A percentile compares a stretch with the other conserved stretches of the same genome.
These are phyloP conservation scores for Talaromyces borbonicus DNA, from an alignment of 495 filamentous ascomycete genomes.

Conservation along the genomic window DNA sequence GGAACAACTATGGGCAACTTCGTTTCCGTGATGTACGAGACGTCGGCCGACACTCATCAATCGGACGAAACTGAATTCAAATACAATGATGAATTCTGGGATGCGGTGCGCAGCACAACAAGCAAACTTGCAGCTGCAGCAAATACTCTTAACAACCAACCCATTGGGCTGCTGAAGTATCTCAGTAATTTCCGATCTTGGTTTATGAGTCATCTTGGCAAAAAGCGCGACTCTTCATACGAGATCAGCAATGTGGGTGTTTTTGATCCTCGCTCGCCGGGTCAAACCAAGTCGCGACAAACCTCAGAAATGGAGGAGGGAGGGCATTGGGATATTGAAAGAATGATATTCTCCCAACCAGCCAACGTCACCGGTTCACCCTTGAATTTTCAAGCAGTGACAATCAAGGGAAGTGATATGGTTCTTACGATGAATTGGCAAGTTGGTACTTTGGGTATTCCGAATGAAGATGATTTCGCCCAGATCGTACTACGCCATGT, in stretches of 20 bases:
- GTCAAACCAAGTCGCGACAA: background rate
- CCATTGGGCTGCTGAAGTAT: constrained; percentile 13
- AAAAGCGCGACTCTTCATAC: constrained; percentile 13
- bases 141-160: constrained; percentile 12
- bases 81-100: constrained; percentile 9
- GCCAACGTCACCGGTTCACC: constrained; percentile 11
- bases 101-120: constrained; percentile 10
- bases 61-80: background rate
- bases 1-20: constrained; percentile 10
- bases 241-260: constrained; percentile 14
- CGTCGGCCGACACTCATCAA: background rate
- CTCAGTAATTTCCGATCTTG: constrained; percentile 10
- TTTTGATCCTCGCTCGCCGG: constrained; percentile 9
- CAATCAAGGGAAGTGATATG: constrained; percentile 12
- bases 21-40: constrained; percentile 9
- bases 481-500: constrained; percentile 6
- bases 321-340: constrained; percentile 9
- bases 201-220: constrained; percentile 8
- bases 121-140: constrained; percentile 7
- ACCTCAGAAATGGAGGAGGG: background rate
- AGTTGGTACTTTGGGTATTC: constrained; percentile 10
- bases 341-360: constrained; percentile 12
- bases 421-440: constrained; percentile 17
- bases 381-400: constrained; percentile 12
- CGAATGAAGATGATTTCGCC: constrained; percentile 9